These are phyloP conservation scores for Mycena citricolor DNA, from an alignment of 1,284 basidiomycete species.

Conservation along the genomic window DNA sequence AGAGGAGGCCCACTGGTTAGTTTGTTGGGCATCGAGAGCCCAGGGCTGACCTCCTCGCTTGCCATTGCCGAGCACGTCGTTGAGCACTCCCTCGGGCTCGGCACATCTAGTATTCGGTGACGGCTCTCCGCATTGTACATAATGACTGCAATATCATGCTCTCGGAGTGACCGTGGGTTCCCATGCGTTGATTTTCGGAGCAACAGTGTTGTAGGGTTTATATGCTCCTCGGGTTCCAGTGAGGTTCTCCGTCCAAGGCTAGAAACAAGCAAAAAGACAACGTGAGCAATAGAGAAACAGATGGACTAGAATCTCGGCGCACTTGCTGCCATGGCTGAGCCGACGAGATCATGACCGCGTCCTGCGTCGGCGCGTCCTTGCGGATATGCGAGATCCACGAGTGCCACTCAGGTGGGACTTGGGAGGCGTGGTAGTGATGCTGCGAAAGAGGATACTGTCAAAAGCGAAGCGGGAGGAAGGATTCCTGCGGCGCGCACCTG, in stretches of 20 bases:
- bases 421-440: slow-evolving; percentile 86
- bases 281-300: not conserved
- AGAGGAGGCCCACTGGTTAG: slow-evolving; percentile 60
- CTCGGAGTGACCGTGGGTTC: slow-evolving; percentile 70
- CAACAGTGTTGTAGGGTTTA: slow-evolving; percentile 83
- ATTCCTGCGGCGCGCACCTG: slow-evolving; percentile 51
- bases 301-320: slow-evolving; percentile 36
- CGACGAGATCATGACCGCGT: slow-evolving; percentile 65
- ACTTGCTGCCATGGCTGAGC: slow-evolving; percentile 84
- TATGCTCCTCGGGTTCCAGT: slow-evolving; percentile 91
- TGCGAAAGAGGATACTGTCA: slow-evolving; percentile 30
- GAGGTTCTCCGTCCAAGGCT: slow-evolving; percentile 84
- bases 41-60: slow-evolving; percentile 72
- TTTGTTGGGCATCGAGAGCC: slow-evolving; percentile 77
- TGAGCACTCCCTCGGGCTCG: slow-evolving; percentile 55
- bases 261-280: slow-evolving; percentile 10
- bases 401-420: slow-evolving; percentile 94
- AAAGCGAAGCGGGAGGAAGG: not conserved
- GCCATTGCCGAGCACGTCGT: slow-evolving; percentile 75
- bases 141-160: slow-evolving; percentile 20
- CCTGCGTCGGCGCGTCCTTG: slow-evolving; percentile 73
- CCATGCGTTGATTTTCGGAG: slow-evolving; percentile 83
- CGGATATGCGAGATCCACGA: slow-evolving; percentile 93
- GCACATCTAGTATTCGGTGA: too few species aligned
- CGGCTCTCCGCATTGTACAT: too few species aligned